Conservation (phyloP, 805 yeast genomes). For the Starmerella apicola region DNA sequence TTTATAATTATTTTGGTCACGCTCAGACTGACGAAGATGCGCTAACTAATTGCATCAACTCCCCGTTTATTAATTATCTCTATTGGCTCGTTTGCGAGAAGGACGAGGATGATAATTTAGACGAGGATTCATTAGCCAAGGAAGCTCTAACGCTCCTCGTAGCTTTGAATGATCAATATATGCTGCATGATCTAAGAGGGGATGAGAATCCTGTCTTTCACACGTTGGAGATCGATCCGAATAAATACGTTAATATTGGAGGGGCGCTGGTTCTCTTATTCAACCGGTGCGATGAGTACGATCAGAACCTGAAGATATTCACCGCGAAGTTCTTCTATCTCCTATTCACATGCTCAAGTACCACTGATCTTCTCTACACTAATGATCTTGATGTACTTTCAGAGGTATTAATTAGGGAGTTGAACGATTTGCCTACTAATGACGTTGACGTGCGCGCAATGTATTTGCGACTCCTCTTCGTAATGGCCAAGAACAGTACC, state of each 20-base stretch:
- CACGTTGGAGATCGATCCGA: slow-evolving; percentile 36
- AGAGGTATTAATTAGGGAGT: slow-evolving; percentile 71
- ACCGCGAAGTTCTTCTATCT: slow-evolving; percentile 67
- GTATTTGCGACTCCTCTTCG: slow-evolving; percentile 61
- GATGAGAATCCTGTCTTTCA: slow-evolving; percentile 41
- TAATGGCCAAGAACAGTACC: slow-evolving; percentile 56
- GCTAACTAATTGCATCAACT: slow-evolving; percentile 26
- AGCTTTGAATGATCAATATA: slow-evolving; percentile 76
- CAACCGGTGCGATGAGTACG: slow-evolving; percentile 47
- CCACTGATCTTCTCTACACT: slow-evolving; percentile 59
- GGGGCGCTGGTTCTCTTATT: slow-evolving; percentile 62
- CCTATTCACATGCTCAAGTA: slow-evolving; percentile 52
- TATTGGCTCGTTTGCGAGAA: slow-evolving; percentile 35
- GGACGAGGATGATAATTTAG: slow-evolving; percentile 16
- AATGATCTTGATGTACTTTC: slow-evolving; percentile 76
- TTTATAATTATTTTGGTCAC: slow-evolving; percentile 5
- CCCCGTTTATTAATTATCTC: slow-evolving; percentile 37
- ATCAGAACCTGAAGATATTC: slow-evolving; percentile 59
- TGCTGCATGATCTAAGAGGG: slow-evolving; percentile 34
- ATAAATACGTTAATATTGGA: slow-evolving; percentile 42
- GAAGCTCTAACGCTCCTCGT: slow-evolving; percentile 53
- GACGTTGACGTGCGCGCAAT: slow-evolving; percentile 50
- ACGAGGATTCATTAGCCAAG: slow-evolving; percentile 30
- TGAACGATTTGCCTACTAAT: slow-evolving; percentile 47
- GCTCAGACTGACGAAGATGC: slow-evolving; percentile 3